These are phyloP conservation scores for Ustilago trichophora DNA, from an alignment of 1,284 basidiomycete species.

Conservation along the genomic window DNA sequence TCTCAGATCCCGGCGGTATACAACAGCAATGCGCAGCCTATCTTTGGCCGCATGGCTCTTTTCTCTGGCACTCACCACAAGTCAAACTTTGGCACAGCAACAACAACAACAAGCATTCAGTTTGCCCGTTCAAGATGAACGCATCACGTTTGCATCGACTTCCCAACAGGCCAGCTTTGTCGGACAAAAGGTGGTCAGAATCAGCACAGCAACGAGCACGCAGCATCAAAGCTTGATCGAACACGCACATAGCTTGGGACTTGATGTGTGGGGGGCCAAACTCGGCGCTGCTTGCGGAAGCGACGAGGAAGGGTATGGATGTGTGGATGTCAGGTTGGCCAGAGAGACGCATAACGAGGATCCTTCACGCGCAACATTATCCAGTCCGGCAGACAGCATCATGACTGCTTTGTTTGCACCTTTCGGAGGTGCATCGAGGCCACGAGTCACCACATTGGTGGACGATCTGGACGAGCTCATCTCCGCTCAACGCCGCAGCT, in stretches of 20 bases:
- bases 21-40: constrained; percentile 18
- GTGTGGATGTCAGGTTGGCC: constrained; percentile 28
- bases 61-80: constrained; percentile 1
- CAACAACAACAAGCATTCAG: constrained; percentile 13
- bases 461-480: constrained; percentile 19
- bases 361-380: too few relatives aligned
- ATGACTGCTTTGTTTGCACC: constrained; percentile 2
- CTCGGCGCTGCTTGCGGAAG: constrained; percentile 14
- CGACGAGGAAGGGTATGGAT: constrained; percentile 8
- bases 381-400: too few relatives aligned
- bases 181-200: constrained; percentile 31
- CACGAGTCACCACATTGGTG: constrained; percentile 3
- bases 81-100: constrained; percentile 3
- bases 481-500: background rate
- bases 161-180: constrained; percentile 10
- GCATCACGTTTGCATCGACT: constrained; percentile 12
- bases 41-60: constrained; percentile 11
- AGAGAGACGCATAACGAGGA: constrained; percentile 10
- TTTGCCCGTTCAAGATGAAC: constrained; percentile 1
- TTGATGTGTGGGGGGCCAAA: constrained; percentile 35
- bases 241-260: constrained; percentile 3
- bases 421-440: background rate
- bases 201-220: constrained; percentile 5
- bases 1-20: background rate
- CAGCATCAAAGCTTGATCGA: constrained; percentile 14